Evolutionary conservation across 2,329 filamentous ascomycete genomes (phyloP).

Genomic region (Aspergillus viridinutans): DNA sequence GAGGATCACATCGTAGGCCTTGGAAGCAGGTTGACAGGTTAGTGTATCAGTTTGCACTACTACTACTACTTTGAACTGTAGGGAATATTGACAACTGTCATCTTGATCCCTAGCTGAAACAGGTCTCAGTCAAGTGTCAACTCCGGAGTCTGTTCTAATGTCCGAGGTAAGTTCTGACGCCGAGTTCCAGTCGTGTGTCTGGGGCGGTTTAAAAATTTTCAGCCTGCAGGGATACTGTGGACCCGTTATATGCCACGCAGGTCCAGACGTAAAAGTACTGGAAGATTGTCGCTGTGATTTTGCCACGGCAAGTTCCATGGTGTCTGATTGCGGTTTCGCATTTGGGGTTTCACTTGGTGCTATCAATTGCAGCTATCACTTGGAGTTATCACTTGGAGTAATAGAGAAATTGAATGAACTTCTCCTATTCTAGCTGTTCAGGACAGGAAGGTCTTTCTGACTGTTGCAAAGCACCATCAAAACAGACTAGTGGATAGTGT

Average conservation of each 20-base stretch:
- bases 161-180: neutral
- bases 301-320: too few relatives aligned
- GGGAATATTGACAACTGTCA: neutral
- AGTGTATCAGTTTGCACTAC: neutral
- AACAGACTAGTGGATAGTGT: neutral
- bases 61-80: neutral
- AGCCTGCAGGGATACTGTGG: neutral
- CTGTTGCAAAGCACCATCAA: neutral
- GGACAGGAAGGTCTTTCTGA: too few relatives aligned
- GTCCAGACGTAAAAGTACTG: neutral
- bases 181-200: too few relatives aligned
- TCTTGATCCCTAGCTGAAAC: neutral
- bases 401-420: neutral
- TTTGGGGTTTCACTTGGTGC: neutral
- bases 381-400: neutral
- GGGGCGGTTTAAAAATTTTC: neutral
- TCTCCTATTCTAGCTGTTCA: neutral
- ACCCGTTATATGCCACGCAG: neutral
- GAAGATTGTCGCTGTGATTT: too few relatives aligned
- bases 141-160: neutral
- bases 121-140: neutral
- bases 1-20: too few relatives aligned
- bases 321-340: neutral
- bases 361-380: too few relatives aligned
- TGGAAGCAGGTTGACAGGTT: too few relatives aligned